Percentiles rank a stretch among this genome's conserved stretches.
These are phyloP conservation scores for Debaryomyces sp. DNA, from an alignment of 1,139 yeast species.

Conservation along the genomic window DNA sequence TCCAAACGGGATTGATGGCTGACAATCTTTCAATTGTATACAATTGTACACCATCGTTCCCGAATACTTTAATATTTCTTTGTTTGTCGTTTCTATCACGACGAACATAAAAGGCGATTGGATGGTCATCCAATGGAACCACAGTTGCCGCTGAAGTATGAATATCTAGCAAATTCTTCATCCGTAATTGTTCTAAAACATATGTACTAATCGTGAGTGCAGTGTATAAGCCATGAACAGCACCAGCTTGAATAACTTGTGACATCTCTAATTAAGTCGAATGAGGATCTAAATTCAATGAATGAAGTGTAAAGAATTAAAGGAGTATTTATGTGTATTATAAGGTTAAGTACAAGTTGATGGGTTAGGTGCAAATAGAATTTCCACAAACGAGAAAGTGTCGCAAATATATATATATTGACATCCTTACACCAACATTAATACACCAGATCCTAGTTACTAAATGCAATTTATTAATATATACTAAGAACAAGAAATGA, in stretches of 20 bases:
- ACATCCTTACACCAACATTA: not conserved
- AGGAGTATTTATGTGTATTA: not conserved
- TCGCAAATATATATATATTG: constrained; percentile 1
- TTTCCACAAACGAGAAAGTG: constrained; percentile 5
- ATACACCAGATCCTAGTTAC: constrained; percentile 2
- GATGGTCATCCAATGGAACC: constrained; percentile 39
- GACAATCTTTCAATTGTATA: constrained; percentile 56
- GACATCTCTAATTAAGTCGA: constrained; percentile 16
- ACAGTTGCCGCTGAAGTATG: constrained; percentile 40
- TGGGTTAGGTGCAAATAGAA: constrained; percentile 3
- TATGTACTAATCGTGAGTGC: constrained; percentile 41
- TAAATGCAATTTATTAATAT: constrained; percentile 4
- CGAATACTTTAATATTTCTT: constrained; percentile 49
- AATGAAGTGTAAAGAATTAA: not conserved
- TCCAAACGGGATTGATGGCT: constrained; percentile 55
- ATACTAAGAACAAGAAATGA: constrained; percentile 9
- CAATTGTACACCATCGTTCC: constrained; percentile 39
- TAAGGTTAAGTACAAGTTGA: not conserved
- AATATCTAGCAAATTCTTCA: constrained; percentile 36
- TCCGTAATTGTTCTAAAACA: constrained; percentile 39
- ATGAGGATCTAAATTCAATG: not conserved
- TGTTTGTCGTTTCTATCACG: constrained; percentile 51
- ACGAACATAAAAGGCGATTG: constrained; percentile 48
- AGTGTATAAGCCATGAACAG: constrained; percentile 43
- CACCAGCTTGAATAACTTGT: constrained; percentile 42